These are phyloP conservation scores for Jacaranda mimosifolia DNA, from an alignment of 257 asterid genomes.

Conservation along the genomic window DNA sequence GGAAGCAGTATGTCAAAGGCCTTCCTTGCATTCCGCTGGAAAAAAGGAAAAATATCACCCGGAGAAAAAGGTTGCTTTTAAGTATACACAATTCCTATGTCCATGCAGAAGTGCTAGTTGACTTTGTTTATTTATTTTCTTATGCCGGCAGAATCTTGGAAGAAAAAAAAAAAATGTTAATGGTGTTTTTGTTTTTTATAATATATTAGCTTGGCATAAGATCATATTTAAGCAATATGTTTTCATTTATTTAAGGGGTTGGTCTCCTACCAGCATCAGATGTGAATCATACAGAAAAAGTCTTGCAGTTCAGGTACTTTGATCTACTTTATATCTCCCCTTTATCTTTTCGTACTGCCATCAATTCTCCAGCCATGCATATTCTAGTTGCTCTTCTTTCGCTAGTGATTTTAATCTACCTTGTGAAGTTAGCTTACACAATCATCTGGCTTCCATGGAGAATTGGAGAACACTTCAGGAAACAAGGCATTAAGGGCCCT, in stretches of 20 bases:
- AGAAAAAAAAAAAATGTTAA: neutral
- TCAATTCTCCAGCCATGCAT: constrained; percentile 6
- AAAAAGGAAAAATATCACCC: too few species aligned
- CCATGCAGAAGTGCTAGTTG: neutral
- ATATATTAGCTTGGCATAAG: neutral
- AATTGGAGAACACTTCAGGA: constrained; percentile 44
- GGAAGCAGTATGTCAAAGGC: too few species aligned
- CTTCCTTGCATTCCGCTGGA: too few species aligned
- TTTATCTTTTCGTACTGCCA: neutral
- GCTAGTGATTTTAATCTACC: neutral
- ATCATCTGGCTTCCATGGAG: constrained; percentile 46
- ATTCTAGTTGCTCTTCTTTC: constrained; percentile 11
- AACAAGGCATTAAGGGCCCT: constrained; percentile 55
- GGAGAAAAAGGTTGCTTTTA: too few species aligned
- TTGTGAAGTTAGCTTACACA: constrained; percentile 32
- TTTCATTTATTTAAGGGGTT: neutral
- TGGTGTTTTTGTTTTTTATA: neutral
- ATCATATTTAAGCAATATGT: neutral
- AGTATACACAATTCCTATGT: neutral
- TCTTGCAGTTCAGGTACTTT: neutral
- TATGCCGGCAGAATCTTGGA: constrained; percentile 3
- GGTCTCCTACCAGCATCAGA: neutral
- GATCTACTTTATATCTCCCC: neutral
- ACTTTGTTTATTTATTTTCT: neutral
- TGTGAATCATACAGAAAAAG: neutral